Evolutionary conservation across 345 rosid species (phyloP), one percentile per base, ranked within the genome.

Genomic region (Eucalyptus cloeziana): DNA sequence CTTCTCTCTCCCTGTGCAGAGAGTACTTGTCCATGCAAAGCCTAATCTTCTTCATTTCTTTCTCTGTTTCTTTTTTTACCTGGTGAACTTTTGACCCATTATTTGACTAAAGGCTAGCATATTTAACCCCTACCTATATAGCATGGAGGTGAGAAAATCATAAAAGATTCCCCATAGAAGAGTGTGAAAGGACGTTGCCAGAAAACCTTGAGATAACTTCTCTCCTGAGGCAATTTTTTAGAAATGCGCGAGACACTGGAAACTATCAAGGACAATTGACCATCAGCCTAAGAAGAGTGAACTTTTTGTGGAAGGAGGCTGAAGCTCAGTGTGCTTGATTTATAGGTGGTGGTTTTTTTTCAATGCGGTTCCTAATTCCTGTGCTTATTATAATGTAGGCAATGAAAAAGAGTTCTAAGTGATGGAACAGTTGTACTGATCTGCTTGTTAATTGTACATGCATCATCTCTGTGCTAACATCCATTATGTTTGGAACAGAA

Each of bases 401-500:
- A 40, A 76, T 4, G 30, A 19, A 76, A 76, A 76, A 11, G 85
- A 40, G 30, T 76, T 76, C 47, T 40, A 40, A 21, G 3, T 11
- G 47, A 21, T 76, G 47, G 47, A 40, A 21, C 47, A 76, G 85
- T 31, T 86, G 30, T 31, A 40, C 60, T 51, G 87, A 86, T 50
- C 44, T 31, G 54, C 87, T 60, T 51, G 58, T 50, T 49, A 50
- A 54, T 86, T 51, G 60, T 51, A 54, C 69, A 64, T 31, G 30
- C 37, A 9, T 58, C 50, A 60, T 80, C 15, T 50, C 86, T 62
- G 30, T 60, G 47, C 49, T 22, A 88, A 56, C 49, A 16, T 52
- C 49, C 31, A 56, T 51, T 83, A 85, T 76, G 47, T 88, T 87
- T 76, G 62, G 64, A 37, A 27, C 99, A 98, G 99, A 98, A 94